Evolutionary conservation across 495 filamentous ascomycete species (phyloP), one percentile per base, ranked within the genome.

Genomic region (Platismatia glauca): DNA sequence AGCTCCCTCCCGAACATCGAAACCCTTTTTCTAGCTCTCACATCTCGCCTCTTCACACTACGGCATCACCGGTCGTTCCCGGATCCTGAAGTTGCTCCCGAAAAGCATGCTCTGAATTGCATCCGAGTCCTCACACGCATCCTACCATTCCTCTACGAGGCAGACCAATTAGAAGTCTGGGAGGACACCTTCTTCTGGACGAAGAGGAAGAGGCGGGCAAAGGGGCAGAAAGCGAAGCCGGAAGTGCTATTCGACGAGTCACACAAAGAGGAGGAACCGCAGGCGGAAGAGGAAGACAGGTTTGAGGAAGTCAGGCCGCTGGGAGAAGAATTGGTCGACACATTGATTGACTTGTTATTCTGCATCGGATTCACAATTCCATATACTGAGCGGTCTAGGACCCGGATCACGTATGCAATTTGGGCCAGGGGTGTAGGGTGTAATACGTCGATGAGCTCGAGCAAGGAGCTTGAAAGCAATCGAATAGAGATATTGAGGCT

Each of bases 371-470:
- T 99, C 71, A 96, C 91, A 0, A 80, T 97, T 11, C 91, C 92
- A 1, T 71, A 76, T 53, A 74, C 78, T 6, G 74, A 84, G 15
- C 81, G 86, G 52, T 85, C 84, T 43, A 89, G 88, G 70, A 79
- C 80, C 66, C 96, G 95, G 72, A 87, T 96, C 44, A 89, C 88
- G 18, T 95, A 90, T 76, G 86, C 91, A 41, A 97, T 99, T 68
- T 99, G 94, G 94, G 91, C 97, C 73, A 97, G 88, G 68, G 94
- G 94, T 31, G 93, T 99, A 55, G 94, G 94, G 3, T 97, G 93
- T 75, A 95, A 95, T 71, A 89, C 88, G 9, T 81, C 90, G 2
- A 86, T 96, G 72, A 87, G 87, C 22, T 90, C 92, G 24, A 95
- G 82, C 44, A 96, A 89, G 73, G 89, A 96, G 64, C 84, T 88